These are phyloP conservation scores for Melastoma malabathricum DNA, from an alignment of 345 rosid genomes.

Conservation along the genomic window DNA sequence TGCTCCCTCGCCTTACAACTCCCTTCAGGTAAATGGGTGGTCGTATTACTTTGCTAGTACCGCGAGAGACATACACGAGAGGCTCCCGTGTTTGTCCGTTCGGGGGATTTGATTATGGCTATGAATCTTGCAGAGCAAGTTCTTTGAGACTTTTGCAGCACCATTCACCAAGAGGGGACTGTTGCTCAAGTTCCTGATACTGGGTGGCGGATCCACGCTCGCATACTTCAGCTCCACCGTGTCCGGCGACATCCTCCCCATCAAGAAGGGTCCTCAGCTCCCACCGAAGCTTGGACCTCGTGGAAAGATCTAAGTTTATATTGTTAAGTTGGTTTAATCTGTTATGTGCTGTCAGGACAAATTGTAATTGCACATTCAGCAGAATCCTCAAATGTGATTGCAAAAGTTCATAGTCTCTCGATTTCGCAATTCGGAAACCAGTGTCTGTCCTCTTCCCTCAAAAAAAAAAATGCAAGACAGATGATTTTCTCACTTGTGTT, in stretches of 20 bases:
- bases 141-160: constrained; percentile 84
- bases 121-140: constrained; percentile 61
- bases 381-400: too few species aligned
- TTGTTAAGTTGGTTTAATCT: too few species aligned
- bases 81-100: neutral
- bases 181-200: constrained; percentile 77
- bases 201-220: constrained; percentile 72
- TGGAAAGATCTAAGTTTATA: constrained; percentile 47
- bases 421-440: too few species aligned
- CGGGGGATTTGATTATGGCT: neutral
- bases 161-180: constrained; percentile 95
- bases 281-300: constrained; percentile 84
- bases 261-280: constrained; percentile 90
- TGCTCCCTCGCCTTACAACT: constrained; percentile 90
- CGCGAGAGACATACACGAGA: neutral
- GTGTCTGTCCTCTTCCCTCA: too few species aligned
- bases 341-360: too few species aligned
- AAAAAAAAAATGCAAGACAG: too few species aligned
- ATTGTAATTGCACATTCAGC: too few species aligned
- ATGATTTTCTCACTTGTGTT: too few species aligned
- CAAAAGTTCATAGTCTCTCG: too few species aligned
- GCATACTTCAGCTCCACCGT: constrained; percentile 60
- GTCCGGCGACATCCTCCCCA: constrained; percentile 64
- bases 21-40: constrained; percentile 50
- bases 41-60: neutral